Percentiles rank a stretch among this genome's conserved stretches.
Evolutionary conservation across 352 stramenopile species (phyloP).

Genomic region (Peronosclerospora sorghi): DNA sequence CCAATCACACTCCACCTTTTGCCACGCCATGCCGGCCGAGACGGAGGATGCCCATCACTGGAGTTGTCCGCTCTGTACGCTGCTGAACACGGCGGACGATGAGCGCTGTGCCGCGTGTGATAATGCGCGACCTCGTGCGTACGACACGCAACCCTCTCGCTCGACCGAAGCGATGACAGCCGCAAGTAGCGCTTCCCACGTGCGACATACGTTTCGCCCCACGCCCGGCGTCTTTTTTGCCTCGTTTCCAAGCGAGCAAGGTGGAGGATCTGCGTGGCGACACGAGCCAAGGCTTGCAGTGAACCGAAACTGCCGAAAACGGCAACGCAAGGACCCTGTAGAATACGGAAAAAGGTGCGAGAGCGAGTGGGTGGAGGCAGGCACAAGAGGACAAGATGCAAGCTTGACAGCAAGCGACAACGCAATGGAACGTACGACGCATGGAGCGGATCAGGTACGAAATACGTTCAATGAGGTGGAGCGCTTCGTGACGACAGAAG

Average conservation of each 20-base stretch:
- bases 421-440: background rate
- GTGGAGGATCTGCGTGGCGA: slow-evolving; percentile 11
- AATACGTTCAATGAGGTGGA: background rate
- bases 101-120: slow-evolving; percentile 42
- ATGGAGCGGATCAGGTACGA: background rate
- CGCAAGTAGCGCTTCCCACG: slow-evolving; percentile 1
- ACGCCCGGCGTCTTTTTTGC: slow-evolving; percentile 35
- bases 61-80: slow-evolving; percentile 61
- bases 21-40: no score
- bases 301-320: slow-evolving; percentile 17
- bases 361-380: slow-evolving; percentile 4
- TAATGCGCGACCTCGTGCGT: slow-evolving; percentile 17
- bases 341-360: slow-evolving; percentile 2
- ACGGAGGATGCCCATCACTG: slow-evolving; percentile 30
- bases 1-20: background rate
- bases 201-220: slow-evolving; percentile 9
- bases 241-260: slow-evolving; percentile 4
- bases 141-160: slow-evolving; percentile 2
- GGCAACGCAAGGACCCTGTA: background rate
- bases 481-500: background rate
- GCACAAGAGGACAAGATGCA: background rate
- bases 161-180: background rate
- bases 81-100: slow-evolving; percentile 41
- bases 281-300: slow-evolving; percentile 25
- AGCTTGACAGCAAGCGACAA: background rate